These are phyloP conservation scores for Aspergillus biplanus DNA, from an alignment of 495 filamentous ascomycete species.

Conservation along the genomic window DNA sequence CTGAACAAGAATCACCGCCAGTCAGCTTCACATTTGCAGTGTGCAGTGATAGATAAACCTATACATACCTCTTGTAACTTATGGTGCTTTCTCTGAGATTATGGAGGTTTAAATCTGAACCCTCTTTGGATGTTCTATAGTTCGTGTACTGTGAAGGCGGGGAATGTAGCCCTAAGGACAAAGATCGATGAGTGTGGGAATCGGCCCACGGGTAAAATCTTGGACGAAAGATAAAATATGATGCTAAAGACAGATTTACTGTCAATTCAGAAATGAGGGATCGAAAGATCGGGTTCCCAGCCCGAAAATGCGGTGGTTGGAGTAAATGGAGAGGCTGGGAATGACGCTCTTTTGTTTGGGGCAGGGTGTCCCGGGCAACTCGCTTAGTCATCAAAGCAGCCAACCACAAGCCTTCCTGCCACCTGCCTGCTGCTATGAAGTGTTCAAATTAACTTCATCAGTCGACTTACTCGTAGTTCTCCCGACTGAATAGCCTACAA, in stretches of 20 bases:
- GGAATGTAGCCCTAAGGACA: background rate
- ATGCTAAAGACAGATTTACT: constrained; percentile 10
- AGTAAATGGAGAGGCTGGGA: constrained; percentile 44
- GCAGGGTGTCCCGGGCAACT: constrained; percentile 36
- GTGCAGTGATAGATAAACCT: no score
- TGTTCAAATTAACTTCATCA: no score
- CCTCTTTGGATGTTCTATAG: constrained; percentile 6
- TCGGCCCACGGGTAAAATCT: background rate
- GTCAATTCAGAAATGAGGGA: constrained; percentile 7
- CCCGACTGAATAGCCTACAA: no score
- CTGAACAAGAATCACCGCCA: constrained; percentile 10
- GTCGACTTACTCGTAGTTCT: no score
- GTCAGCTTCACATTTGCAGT: background rate
- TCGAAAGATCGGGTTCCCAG: constrained; percentile 14
- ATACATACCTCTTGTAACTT: background rate
- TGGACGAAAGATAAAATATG: background rate
- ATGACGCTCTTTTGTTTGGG: constrained; percentile 34
- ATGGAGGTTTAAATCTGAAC: background rate
- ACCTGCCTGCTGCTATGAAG: background rate
- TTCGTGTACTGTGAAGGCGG: background rate
- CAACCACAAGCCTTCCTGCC: background rate
- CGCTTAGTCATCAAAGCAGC: constrained; percentile 25
- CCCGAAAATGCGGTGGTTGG: constrained; percentile 48
- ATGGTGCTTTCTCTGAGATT: background rate
- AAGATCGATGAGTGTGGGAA: background rate